Conservation (phyloP, 805 yeast species). For the Yamadazyma kitorensis region DNA sequence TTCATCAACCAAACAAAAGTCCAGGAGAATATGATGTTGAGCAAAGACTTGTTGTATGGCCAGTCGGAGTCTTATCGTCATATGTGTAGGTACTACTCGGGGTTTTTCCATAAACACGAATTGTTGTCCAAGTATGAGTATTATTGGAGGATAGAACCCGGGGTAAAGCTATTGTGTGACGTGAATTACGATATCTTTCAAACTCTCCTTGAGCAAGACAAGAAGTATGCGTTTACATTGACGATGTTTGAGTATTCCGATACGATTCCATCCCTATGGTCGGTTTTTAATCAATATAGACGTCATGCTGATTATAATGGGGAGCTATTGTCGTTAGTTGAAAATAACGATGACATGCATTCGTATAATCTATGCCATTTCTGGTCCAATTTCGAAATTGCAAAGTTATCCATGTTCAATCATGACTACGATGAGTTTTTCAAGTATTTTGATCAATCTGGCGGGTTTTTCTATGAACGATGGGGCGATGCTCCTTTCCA, state of each 20-base stretch:
- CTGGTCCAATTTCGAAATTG: conserved; percentile 80
- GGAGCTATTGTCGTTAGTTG: conserved; percentile 20
- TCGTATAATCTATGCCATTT: conserved; percentile 74
- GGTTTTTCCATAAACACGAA: conserved; percentile 62
- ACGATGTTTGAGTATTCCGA: conserved; percentile 59
- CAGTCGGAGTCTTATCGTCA: conserved; percentile 61
- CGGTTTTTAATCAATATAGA: conserved; percentile 43
- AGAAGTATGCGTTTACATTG: conserved; percentile 65
- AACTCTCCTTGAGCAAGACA: conserved; percentile 51
- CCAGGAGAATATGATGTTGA: conserved; percentile 3
- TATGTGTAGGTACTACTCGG: conserved; percentile 56
- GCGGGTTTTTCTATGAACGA: conserved; percentile 83
- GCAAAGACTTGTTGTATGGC: conserved; percentile 49
- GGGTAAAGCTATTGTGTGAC: conserved; percentile 59
- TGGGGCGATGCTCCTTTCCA: conserved; percentile 97
- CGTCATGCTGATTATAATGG: conserved; percentile 15
- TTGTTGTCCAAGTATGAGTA: conserved; percentile 58
- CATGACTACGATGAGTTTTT: conserved; percentile 58
- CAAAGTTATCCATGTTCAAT: conserved; percentile 65
- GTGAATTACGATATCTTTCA: conserved; percentile 61
- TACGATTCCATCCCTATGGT: conserved; percentile 66
- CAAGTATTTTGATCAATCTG: conserved; percentile 57
- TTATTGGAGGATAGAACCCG: conserved; percentile 80
- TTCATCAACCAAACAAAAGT: conserved; percentile 49
- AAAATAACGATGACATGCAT: conserved; percentile 31